Base-by-base conservation (phyloP, 1,139 yeast species). In the Williopsis jadinii region DNA sequence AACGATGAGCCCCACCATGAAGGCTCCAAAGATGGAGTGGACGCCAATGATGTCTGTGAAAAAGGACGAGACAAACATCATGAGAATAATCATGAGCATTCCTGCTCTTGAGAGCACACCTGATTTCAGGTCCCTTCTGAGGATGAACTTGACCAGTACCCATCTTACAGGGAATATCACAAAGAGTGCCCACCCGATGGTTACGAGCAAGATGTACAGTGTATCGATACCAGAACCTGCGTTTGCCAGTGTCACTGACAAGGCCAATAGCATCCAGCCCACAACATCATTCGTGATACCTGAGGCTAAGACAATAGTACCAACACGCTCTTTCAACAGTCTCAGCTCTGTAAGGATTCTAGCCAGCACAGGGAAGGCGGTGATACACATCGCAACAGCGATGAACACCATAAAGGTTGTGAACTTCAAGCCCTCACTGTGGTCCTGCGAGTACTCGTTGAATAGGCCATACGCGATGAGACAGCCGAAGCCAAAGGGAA, bases 291-390 rank as follows among this genome's bases (percentile, higher is more conserved):
- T 84, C 36, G 80, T 73, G 44, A 84, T 82, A 39, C 94, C 95
- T 2, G 94, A 92, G 3, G 90, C 84, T 41, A 84, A 65, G 11
- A 82, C 92, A 40, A 84, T 75, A n/a, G 81, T 75, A 30, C 94
- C 94, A 9, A 83, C 88, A 44, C 84, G 67, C 53, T 82, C 88
- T 40, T 79, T 77, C 38, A 82, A 72, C 49, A 84, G 65, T 50
- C 84, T 72, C 47, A 84, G 66, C 56, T 83, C 92, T 4, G 87
- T 79, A 47, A 84, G 63, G 34, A 84, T 84, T 57, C 94, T 76
- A 1, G 86, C 90, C 50, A 84, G 65, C 8, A 84, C 95, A 0
- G 95, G 95, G 61, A 84, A 80, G 0, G 94, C 95, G 2, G 95
- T 84, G 49, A 84, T 82, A 48, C 90, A 77, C 67, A 83, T 71